These are phyloP conservation scores for Pachysandra terminalis DNA, from an alignment of 164 flowering plant genomes.

Conservation along the genomic window DNA sequence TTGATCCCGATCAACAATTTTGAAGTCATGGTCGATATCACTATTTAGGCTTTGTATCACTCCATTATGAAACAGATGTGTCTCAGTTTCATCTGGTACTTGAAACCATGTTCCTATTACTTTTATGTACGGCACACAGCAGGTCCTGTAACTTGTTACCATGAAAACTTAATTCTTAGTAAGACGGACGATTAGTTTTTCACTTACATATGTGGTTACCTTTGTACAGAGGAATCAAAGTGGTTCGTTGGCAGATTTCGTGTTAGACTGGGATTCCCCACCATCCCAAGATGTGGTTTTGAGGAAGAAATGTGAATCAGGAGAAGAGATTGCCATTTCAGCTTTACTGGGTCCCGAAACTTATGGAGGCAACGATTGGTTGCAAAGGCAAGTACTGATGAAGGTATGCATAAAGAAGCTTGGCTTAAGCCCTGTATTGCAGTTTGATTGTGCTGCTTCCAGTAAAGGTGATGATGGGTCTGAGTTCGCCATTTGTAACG, in stretches of 20 bases:
- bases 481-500: constrained; percentile 38
- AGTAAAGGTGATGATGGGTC: constrained; percentile 25
- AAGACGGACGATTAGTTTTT: background rate
- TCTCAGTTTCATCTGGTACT: too few relatives aligned
- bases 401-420: constrained; percentile 76
- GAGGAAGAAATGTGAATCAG: constrained; percentile 49
- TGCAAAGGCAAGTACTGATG: constrained; percentile 56
- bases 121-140: background rate
- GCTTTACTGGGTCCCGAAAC: constrained; percentile 46
- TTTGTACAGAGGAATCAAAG: constrained; percentile 24
- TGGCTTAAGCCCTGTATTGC: constrained; percentile 59
- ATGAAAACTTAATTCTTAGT: background rate
- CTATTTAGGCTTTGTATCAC: too few relatives aligned
- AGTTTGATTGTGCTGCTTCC: constrained; percentile 60
- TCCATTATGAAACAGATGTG: too few relatives aligned
- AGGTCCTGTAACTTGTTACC: background rate
- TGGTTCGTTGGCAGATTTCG: constrained; percentile 51
- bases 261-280: constrained; percentile 53
- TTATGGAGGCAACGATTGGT: constrained; percentile 14
- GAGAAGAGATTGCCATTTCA: constrained; percentile 77
- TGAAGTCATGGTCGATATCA: too few relatives aligned
- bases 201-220: background rate
- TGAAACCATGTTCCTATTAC: background rate
- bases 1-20: too few relatives aligned
- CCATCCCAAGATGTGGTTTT: constrained; percentile 63